Conservation (phyloP, 495 filamentous ascomycete genomes). For the Penicillium soppii region DNA sequence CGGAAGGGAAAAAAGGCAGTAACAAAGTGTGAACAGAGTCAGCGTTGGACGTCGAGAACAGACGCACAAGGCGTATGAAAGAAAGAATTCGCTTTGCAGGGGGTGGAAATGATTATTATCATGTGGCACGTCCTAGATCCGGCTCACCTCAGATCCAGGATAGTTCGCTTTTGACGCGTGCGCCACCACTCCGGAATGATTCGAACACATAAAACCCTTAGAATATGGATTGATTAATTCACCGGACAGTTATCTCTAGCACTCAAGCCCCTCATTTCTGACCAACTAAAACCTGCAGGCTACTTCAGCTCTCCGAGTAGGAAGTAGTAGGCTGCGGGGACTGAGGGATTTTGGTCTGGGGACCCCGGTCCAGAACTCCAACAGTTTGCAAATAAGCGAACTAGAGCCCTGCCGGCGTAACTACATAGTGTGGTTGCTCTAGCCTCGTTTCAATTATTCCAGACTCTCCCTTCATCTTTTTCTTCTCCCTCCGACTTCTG, state of each 20-base stretch:
- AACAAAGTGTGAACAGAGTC: background rate
- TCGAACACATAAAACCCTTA: background rate
- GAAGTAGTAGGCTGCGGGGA: background rate
- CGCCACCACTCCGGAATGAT: background rate
- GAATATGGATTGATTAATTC: background rate
- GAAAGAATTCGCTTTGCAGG: background rate
- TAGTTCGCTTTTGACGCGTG: background rate
- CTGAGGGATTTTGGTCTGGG: background rate
- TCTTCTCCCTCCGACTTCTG: background rate
- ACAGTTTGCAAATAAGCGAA: background rate
- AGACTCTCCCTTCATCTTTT: background rate
- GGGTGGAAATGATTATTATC: background rate
- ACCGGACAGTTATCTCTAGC: background rate
- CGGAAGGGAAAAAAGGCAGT: background rate
- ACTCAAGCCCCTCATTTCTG: background rate
- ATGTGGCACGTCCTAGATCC: background rate
- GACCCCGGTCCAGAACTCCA: slow-evolving; percentile 1
- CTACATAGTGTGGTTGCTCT: slow-evolving; percentile 10
- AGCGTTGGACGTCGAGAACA: background rate
- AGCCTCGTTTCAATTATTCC: slow-evolving; percentile 4
- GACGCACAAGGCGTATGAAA: background rate
- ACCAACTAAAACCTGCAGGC: background rate
- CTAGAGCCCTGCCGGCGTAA: background rate
- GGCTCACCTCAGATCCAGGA: background rate
- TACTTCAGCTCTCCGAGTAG: background rate